phyloP scores from a whole-genome alignment of 768 basidiomycete genomes.

The Lenzites betulinus region DNA sequence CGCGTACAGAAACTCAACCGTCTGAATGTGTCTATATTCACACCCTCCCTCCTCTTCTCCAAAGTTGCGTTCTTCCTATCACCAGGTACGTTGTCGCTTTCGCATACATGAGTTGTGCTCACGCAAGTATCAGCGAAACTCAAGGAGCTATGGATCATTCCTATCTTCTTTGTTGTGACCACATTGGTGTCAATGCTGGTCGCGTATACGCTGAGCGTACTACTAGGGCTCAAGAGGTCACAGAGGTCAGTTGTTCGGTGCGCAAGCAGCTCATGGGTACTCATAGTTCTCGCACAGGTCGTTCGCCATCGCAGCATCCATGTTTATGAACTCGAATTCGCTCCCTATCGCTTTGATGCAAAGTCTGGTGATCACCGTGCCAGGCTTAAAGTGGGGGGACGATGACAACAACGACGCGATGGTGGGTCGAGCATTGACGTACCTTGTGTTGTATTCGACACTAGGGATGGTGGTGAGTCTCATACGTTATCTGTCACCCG shows the following conservation, averaged over 20 bases:
- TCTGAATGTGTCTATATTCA: constrained; percentile 88
- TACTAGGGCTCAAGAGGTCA: constrained; percentile 68
- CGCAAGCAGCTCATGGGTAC: background rate
- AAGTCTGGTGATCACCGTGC: constrained; percentile 81
- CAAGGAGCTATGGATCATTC: constrained; percentile 81
- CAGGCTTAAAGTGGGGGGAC: constrained; percentile 75
- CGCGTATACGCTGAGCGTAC: constrained; percentile 60
- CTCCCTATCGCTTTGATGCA: constrained; percentile 95
- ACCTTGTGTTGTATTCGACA: constrained; percentile 90
- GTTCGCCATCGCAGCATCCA: constrained; percentile 79
- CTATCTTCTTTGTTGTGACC: constrained; percentile 81
- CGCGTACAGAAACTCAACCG: constrained; percentile 66
- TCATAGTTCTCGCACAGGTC: constrained; percentile 45
- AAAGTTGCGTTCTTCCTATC: constrained; percentile 87
- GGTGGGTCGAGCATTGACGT: constrained; percentile 88
- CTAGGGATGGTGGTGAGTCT: constrained; percentile 89
- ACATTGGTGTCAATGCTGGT: constrained; percentile 70
- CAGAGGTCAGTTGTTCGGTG: constrained; percentile 58
- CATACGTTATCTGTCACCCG: background rate
- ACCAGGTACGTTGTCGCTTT: constrained; percentile 54
- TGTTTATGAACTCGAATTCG: constrained; percentile 95
- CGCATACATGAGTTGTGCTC: constrained; percentile 1
- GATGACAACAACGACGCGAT: constrained; percentile 86
- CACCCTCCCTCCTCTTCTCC: constrained; percentile 84
- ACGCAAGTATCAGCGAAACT: constrained; percentile 57